Conservation (phyloP, 1,284 basidiomycete genomes). For the Naganishia sp. region DNA sequence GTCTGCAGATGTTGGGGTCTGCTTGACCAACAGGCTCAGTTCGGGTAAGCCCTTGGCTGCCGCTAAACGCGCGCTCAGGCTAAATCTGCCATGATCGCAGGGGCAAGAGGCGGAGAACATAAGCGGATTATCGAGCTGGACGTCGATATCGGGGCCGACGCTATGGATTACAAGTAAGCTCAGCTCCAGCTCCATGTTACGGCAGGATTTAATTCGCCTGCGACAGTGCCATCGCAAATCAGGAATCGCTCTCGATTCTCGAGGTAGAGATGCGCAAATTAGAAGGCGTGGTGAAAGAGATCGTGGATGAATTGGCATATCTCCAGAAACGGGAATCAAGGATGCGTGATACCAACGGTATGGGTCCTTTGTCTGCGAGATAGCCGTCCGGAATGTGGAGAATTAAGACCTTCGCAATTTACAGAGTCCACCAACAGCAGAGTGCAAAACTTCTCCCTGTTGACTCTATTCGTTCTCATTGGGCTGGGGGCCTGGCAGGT, state of each 20-base stretch:
- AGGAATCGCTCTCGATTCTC: constrained; percentile 90
- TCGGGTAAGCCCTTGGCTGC: constrained; percentile 61
- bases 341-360: constrained; percentile 90
- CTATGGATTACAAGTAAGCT: constrained; percentile 94
- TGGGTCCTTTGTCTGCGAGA: constrained; percentile 47
- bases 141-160: constrained; percentile 96
- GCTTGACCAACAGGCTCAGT: constrained; percentile 79
- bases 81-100: not conserved
- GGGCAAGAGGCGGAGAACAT: constrained; percentile 56
- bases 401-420: not conserved
- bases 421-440: constrained; percentile 87
- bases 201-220: not conserved
- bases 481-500: constrained; percentile 88
- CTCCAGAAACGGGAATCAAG: constrained; percentile 83
- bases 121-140: constrained; percentile 83
- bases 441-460: constrained; percentile 90
- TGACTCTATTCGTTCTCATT: constrained; percentile 76
- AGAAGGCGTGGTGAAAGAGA: constrained; percentile 89
- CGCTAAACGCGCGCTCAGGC: not conserved
- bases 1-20: constrained; percentile 92
- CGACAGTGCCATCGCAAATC: constrained; percentile 92
- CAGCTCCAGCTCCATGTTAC: constrained; percentile 6
- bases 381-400: too few relatives aligned
- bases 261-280: constrained; percentile 99
- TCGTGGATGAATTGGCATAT: constrained; percentile 91